These are phyloP conservation scores for Starmerella vaccinii DNA, from an alignment of 805 yeast species.

Conservation along the genomic window DNA sequence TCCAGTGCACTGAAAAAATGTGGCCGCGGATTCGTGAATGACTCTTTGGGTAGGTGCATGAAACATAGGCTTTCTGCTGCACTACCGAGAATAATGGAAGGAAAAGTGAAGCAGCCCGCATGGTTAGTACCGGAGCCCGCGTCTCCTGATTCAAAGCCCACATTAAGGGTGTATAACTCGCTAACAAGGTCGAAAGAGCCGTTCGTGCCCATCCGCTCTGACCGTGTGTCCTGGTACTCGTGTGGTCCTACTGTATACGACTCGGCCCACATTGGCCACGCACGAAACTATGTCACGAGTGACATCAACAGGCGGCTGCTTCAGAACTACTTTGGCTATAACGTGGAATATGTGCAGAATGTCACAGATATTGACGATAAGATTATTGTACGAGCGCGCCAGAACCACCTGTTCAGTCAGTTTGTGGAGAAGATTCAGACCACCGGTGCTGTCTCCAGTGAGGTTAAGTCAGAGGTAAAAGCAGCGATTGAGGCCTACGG, in stretches of 20 bases:
- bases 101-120: slow-evolving; percentile 38
- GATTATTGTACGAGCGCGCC: slow-evolving; percentile 90
- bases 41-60: slow-evolving; percentile 10
- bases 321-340: slow-evolving; percentile 85
- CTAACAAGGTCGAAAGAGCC: slow-evolving; percentile 70
- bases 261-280: slow-evolving; percentile 96
- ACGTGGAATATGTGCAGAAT: slow-evolving; percentile 81
- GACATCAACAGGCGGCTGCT: slow-evolving; percentile 86
- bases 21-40: not conserved
- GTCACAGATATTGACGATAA: slow-evolving; percentile 99
- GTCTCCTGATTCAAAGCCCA: slow-evolving; percentile 30
- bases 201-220: slow-evolving; percentile 56
- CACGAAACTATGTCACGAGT: slow-evolving; percentile 88
- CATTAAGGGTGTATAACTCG: slow-evolving; percentile 65
- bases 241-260: slow-evolving; percentile 99
- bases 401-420: slow-evolving; percentile 64
- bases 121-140: slow-evolving; percentile 38
- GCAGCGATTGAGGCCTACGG: slow-evolving; percentile 35
- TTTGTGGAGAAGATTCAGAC: slow-evolving; percentile 34
- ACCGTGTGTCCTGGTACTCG: slow-evolving; percentile 80
- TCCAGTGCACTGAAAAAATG: not conserved
- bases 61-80: slow-evolving; percentile 7
- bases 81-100: slow-evolving; percentile 17
- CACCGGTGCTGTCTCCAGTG: slow-evolving; percentile 33
- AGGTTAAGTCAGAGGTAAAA: slow-evolving; percentile 27